Base-by-base conservation (phyloP, 2,329 filamentous ascomycete species). In the Nemania sp. region DNA sequence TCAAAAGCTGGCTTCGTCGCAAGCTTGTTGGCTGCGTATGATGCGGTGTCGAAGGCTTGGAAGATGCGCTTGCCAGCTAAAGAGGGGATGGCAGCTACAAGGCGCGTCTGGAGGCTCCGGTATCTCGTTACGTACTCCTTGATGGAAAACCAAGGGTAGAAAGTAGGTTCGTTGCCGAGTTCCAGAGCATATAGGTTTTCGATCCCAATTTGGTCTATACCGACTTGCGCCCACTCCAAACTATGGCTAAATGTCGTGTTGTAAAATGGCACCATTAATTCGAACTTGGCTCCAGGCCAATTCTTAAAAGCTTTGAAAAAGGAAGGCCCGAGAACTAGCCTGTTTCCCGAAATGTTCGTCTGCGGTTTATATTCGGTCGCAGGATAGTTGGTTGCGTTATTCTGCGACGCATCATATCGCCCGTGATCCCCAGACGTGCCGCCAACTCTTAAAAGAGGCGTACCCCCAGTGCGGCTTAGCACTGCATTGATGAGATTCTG, bases 251-350 rank as follows among this genome's bases (percentile, higher is more conserved):
- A 34, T 14, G 31, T 46, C 14, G 47, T 54, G 17, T 60, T 50
- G 19, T 34, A 36, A 34, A 57, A 60, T 6, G 57, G 54, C 7
- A 54, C 40, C 50, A 57, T 57, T 20, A 59, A 43, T 20, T 57
- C 42, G 23, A 54, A 59, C 28, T 54, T 59, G 12, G 57, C 50
- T 7, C 47, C 50, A 3, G 50, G 50, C 57, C 54, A 57, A 34
- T 52, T 59, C 15, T 54, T 52, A 43, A 59, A 59, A 11, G 49
- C 54, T 20, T 59, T 41, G 49, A 59, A 59, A 34, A 48, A 59
- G 3, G 54, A 51, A 39, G 50, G 53, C 5, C 54, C 47, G 34
- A 57, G 33, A 43, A 22, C 28, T 22, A 52, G 24, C 22, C 49
- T 39, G 34, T 52, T 40, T 3, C 42, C 49, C 19, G 49, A 42